A percentile compares a stretch with the other conserved stretches of the same genome.
Evolutionary conservation across 805 yeast genomes (phyloP).

Genomic region (Zygoascus tannicola): DNA sequence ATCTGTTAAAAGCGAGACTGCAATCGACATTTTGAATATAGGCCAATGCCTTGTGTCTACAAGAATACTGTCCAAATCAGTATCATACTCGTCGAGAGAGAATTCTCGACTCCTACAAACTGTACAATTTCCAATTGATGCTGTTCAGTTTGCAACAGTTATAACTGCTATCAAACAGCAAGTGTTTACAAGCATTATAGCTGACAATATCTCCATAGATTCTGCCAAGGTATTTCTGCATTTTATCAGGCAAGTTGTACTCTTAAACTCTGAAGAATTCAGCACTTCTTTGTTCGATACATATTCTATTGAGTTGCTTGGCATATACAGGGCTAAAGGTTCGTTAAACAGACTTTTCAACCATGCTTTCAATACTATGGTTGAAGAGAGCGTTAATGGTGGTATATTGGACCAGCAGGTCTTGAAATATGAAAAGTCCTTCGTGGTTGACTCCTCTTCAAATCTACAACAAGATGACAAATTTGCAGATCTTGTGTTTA

Average conservation of each 20-base stretch:
- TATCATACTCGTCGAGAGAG: not conserved
- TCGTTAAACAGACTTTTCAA: not conserved
- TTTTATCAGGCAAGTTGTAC: constrained; percentile 12
- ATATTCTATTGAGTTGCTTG: not conserved
- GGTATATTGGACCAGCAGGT: not conserved
- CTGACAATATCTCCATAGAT: constrained; percentile 5
- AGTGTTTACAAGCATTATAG: constrained; percentile 12
- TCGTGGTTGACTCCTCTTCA: not conserved
- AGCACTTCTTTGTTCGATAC: constrained; percentile 2
- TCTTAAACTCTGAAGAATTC: constrained; percentile 15
- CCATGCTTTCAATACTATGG: not conserved
- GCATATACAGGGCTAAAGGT: not conserved
- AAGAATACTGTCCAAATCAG: not conserved
- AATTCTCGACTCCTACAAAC: constrained; percentile 6
- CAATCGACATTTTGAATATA: constrained; percentile 12
- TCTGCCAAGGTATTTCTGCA: constrained; percentile 7
- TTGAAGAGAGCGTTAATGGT: not conserved
- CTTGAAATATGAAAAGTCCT: not conserved
- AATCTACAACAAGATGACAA: constrained; percentile 1
- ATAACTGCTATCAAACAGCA: constrained; percentile 5
- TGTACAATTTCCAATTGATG: constrained; percentile 8
- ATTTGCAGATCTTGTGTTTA: constrained; percentile 16
- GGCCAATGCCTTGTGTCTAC: constrained; percentile 11
- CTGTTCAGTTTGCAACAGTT: constrained; percentile 4
- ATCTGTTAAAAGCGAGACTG: constrained; percentile 6